phyloP scores from a whole-genome alignment of 2,329 filamentous ascomycete species.

The Neofusicoccum cordaticola region DNA sequence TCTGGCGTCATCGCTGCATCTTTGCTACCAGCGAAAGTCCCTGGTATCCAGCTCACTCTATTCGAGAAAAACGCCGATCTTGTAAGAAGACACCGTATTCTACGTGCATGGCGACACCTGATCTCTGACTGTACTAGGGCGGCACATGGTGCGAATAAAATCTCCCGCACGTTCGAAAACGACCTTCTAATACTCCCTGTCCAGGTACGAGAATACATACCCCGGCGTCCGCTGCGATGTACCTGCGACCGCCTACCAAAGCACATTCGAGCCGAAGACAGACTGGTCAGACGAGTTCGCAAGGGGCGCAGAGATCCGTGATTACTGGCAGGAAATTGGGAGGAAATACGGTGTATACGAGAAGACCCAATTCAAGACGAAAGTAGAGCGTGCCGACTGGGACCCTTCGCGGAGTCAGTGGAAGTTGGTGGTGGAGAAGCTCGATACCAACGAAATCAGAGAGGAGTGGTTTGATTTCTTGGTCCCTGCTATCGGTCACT shows the following conservation, averaged over 20 bases:
- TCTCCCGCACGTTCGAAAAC: neutral
- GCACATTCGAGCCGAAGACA: constrained; percentile 64
- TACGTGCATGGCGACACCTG: neutral
- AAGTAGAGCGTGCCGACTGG: constrained; percentile 59
- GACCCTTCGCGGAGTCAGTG: constrained; percentile 52
- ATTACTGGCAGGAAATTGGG: constrained; percentile 64
- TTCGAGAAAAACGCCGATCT: constrained; percentile 68
- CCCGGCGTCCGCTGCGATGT: constrained; percentile 68
- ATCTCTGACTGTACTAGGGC: neutral
- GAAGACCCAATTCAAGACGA: constrained; percentile 54
- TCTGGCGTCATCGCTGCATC: constrained; percentile 63
- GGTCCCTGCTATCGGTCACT: constrained; percentile 62
- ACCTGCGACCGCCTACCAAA: constrained; percentile 68
- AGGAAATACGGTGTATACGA: constrained; percentile 64
- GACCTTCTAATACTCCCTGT: neutral
- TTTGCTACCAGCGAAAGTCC: constrained; percentile 66
- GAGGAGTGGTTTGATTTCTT: constrained; percentile 58
- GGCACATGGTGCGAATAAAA: constrained; percentile 1
- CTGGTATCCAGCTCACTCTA: constrained; percentile 62
- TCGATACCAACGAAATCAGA: constrained; percentile 37
- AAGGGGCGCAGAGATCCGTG: constrained; percentile 62
- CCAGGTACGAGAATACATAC: constrained; percentile 48
- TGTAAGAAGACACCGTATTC: constrained; percentile 44
- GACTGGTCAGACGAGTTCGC: constrained; percentile 69
- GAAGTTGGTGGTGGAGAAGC: constrained; percentile 53